Evolutionary conservation across 108 stramenopile genomes (phyloP).

Genomic region (Craspedostauros australis): DNA sequence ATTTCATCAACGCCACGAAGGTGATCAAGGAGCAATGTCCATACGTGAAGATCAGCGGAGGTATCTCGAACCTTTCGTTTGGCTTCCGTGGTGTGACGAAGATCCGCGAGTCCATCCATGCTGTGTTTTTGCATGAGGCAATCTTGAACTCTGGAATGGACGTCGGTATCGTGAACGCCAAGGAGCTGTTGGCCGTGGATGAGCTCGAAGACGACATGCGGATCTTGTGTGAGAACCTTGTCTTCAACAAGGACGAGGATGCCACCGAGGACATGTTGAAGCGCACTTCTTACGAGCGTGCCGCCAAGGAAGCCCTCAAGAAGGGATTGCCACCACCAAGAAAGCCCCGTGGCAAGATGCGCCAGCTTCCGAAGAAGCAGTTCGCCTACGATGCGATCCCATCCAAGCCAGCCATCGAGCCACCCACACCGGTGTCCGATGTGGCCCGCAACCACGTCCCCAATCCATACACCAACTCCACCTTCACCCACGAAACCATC

Average conservation of each 20-base stretch:
- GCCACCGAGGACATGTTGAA: slow-evolving; percentile 91
- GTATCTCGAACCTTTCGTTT: slow-evolving; percentile 94
- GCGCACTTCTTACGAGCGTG: slow-evolving; percentile 72
- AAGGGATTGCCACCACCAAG: slow-evolving; percentile 71
- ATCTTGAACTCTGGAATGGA: slow-evolving; percentile 93
- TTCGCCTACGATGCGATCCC: slow-evolving; percentile 77
- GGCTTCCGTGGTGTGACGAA: slow-evolving; percentile 90
- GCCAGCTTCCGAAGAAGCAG: slow-evolving; percentile 33
- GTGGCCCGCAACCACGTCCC: slow-evolving; percentile 80
- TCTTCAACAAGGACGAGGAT: slow-evolving; percentile 71
- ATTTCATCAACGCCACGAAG: slow-evolving; percentile 91
- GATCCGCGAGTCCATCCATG: slow-evolving; percentile 96
- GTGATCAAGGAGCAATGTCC: slow-evolving; percentile 91
- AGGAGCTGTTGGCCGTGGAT: slow-evolving; percentile 73
- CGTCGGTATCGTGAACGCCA: slow-evolving; percentile 96
- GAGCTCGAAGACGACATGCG: slow-evolving; percentile 80
- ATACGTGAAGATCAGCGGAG: slow-evolving; percentile 91
- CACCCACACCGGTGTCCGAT: slow-evolving; percentile 82
- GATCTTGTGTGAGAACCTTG: slow-evolving; percentile 74
- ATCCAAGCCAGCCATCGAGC: slow-evolving; percentile 73
- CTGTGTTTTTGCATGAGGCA: slow-evolving; percentile 90
- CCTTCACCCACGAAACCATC: slow-evolving; percentile 74
- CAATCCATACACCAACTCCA: slow-evolving; percentile 74
- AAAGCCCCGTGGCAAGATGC: slow-evolving; percentile 43
- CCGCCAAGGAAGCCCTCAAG: slow-evolving; percentile 66